These are phyloP conservation scores for Nepenthes mirabilis DNA, from an alignment of 148 eudicot species.

Conservation along the genomic window DNA sequence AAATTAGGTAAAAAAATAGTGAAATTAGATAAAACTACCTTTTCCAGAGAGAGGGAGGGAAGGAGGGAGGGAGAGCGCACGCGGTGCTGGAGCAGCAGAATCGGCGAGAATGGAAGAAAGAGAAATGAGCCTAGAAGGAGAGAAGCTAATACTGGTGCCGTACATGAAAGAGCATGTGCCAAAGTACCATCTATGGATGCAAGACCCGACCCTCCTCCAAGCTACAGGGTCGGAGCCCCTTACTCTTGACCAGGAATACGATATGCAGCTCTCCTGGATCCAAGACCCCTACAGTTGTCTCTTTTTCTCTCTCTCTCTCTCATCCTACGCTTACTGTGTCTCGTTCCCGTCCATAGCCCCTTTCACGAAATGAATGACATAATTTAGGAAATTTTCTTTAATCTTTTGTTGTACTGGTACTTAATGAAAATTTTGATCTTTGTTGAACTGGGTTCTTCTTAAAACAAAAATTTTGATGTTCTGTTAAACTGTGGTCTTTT, in stretches of 20 bases:
- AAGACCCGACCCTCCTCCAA: slow-evolving; percentile 63
- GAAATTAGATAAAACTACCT: too few species aligned
- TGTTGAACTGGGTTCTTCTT: too few species aligned
- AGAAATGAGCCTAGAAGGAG: slow-evolving; percentile 51
- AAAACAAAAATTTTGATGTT: too few species aligned
- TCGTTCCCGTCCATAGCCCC: neutral
- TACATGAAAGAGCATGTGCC: slow-evolving; percentile 83
- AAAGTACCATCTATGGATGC: slow-evolving; percentile 79
- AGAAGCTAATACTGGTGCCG: slow-evolving; percentile 63
- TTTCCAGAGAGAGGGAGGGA: too few species aligned
- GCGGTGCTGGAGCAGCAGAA: neutral
- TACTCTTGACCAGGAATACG: slow-evolving; percentile 60
- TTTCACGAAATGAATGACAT: too few species aligned
- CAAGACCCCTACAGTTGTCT: slow-evolving; percentile 60
- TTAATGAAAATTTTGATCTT: too few species aligned
- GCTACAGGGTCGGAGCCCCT: slow-evolving; percentile 93
- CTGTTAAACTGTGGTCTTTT: too few species aligned
- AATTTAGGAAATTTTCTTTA: neutral
- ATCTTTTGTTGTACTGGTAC: neutral
- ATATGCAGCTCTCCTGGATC: slow-evolving; percentile 91
- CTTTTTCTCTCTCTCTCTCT: neutral
- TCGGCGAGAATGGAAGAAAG: slow-evolving; percentile 11
- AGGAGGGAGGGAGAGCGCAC: too few species aligned
- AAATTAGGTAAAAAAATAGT: too few species aligned
- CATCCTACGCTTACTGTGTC: neutral